Conservation (phyloP, 1,139 yeast species). For the Dujonia santamariae region DNA sequence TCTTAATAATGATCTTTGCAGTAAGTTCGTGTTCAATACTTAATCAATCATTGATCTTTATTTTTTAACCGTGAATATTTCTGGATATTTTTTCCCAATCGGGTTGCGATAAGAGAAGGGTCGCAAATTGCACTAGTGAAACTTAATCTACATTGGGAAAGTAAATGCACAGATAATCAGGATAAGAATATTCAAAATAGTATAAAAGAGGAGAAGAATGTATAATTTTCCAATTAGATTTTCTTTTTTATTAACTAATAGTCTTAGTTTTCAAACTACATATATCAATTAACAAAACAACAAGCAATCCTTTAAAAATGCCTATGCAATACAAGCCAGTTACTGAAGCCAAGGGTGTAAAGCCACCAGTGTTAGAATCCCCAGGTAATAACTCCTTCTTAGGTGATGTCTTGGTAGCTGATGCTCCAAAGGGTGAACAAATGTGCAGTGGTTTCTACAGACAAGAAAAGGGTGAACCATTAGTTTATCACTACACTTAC, state of each 20-base stretch:
- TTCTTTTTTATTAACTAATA: no score
- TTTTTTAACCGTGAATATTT: no score
- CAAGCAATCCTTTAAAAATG: no score
- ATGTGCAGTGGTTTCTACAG: conserved; percentile 65
- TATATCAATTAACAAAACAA: no score
- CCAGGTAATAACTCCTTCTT: conserved; percentile 63
- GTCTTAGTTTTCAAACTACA: no score
- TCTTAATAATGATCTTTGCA: no score
- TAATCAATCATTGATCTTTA: no score
- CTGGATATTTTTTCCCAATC: conserved; percentile 5
- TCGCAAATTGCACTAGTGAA: background rate
- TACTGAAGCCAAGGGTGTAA: conserved; percentile 50
- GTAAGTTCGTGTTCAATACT: no score
- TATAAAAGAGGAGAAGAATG: no score
- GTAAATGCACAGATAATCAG: background rate
- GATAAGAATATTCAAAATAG: background rate
- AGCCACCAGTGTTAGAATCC: conserved; percentile 57
- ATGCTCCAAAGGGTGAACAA: conserved; percentile 55
- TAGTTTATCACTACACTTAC: conserved; percentile 60
- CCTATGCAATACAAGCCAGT: conserved; percentile 57
- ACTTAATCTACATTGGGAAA: background rate
- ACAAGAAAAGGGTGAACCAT: conserved; percentile 64
- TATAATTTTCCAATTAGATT: no score
- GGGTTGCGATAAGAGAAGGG: conserved; percentile 2
- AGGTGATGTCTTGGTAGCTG: conserved; percentile 60